Conservation (phyloP, 2,329 filamentous ascomycete species). For the Colletotrichum chrysophilum region DNA sequence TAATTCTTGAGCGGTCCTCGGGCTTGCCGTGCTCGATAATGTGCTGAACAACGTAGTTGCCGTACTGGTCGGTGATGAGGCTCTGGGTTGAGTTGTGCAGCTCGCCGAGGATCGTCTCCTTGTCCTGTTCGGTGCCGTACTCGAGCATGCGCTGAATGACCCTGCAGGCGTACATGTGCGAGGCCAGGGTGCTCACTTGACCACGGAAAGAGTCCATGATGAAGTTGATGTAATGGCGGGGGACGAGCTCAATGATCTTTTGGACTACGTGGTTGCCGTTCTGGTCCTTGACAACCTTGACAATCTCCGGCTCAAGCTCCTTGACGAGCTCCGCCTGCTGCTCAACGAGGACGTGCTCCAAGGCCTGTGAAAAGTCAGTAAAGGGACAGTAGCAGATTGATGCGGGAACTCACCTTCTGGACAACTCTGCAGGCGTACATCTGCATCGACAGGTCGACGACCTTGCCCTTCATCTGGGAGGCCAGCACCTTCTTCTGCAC, state of each 20-base stretch:
- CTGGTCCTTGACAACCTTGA: slow-evolving; percentile 81
- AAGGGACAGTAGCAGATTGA: not conserved
- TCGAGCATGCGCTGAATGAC: slow-evolving; percentile 94
- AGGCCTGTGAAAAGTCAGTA: slow-evolving; percentile 58
- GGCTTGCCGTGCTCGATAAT: slow-evolving; percentile 80
- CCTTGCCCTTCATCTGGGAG: slow-evolving; percentile 84
- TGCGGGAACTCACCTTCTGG: slow-evolving; percentile 71
- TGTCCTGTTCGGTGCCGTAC: slow-evolving; percentile 75
- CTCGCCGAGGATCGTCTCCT: slow-evolving; percentile 75
- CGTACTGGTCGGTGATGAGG: slow-evolving; percentile 86
- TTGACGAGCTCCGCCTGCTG: slow-evolving; percentile 85
- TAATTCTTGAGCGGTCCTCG: slow-evolving; percentile 75
- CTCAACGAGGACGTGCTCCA: slow-evolving; percentile 90
- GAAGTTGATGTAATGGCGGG: slow-evolving; percentile 80
- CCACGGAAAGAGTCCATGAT: slow-evolving; percentile 82
- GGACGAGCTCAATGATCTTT: slow-evolving; percentile 85
- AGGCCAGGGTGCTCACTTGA: slow-evolving; percentile 75
- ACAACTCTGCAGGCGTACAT: slow-evolving; percentile 96
- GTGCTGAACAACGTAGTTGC: slow-evolving; percentile 96
- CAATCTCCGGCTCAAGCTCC: slow-evolving; percentile 79
- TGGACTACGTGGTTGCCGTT: slow-evolving; percentile 98
- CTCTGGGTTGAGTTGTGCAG: slow-evolving; percentile 74
- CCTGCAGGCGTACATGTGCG: slow-evolving; percentile 86
- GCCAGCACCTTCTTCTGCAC: slow-evolving; percentile 89
- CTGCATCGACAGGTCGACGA: slow-evolving; percentile 79